Evolutionary conservation across 306 rosid genomes (phyloP).

Genomic region (Vigna angularis): DNA sequence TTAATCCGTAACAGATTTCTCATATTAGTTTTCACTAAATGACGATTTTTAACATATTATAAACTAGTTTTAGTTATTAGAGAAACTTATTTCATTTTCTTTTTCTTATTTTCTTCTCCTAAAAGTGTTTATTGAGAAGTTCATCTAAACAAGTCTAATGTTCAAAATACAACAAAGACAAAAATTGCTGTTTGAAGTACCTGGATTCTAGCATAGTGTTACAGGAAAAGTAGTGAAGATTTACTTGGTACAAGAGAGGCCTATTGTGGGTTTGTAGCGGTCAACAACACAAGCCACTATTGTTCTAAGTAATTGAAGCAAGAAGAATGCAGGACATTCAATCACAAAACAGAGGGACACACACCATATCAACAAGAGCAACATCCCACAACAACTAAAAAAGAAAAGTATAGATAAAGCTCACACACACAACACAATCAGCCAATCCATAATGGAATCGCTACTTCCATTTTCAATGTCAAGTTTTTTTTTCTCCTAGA

Average conservation of each 20-base stretch:
- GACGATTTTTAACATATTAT: too few relatives aligned
- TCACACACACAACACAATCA: conserved; percentile 8
- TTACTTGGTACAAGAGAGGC: conserved; percentile 15
- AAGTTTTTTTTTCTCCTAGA: conserved; percentile 7
- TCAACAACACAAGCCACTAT: neutral
- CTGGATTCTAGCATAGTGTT: neutral
- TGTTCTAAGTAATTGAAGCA: neutral
- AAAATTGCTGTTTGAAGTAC: neutral
- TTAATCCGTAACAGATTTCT: too few relatives aligned
- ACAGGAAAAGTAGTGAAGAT: neutral
- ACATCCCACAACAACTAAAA: conserved; percentile 5
- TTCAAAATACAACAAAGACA: conserved; percentile 8
- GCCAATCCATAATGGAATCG: conserved; percentile 8
- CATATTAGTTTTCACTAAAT: too few relatives aligned
- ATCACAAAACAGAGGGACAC: neutral
- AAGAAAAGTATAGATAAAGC: neutral
- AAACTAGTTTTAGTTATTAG: too few relatives aligned
- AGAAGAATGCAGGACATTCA: neutral
- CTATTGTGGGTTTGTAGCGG: neutral
- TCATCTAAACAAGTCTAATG: too few relatives aligned
- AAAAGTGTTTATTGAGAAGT: too few relatives aligned
- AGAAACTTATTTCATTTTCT: too few relatives aligned
- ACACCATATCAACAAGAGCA: neutral
- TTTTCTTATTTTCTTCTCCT: too few relatives aligned
- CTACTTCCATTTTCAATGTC: conserved; percentile 6